Base-by-base conservation (phyloP, 2,329 filamentous ascomycete species). In the Metarhizium guizhouense region DNA sequence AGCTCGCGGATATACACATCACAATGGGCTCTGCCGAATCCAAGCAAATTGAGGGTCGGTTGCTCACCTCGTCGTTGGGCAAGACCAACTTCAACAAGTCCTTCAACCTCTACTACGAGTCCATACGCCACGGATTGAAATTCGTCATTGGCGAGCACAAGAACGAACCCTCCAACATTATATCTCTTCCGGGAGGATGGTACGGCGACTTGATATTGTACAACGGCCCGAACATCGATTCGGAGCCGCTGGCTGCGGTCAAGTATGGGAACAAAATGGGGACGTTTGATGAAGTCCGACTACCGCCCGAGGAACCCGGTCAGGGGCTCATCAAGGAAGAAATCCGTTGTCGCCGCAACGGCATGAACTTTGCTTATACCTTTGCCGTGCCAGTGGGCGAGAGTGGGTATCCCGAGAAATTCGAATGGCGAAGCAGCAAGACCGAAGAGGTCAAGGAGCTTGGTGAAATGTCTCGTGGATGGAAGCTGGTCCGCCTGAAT, bases 391-490 rank as follows among this genome's bases (percentile, higher is more conserved):
- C 58, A 42, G 65, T 74, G 6, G n/a, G 14, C 32, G 29, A 32
- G 25, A 40, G 53, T 68, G 72, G 54, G 64, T 72, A 34, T 63
- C 66, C 38, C 56, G 63, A 49, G 60, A 51, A 58, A 18, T 77
- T 74, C 58, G 70, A 76, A 64, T 78, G 75, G 75, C 70, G 74
- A 3, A 65, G 69, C 57, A 70, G 68, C 56, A 62, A 61, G 38
- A 70, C 70, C 47, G 57, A 58, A 4, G 73, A 70, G 43, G 65
- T 76, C 34, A 62, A 60, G 43, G 58, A 58, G 5, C 62, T 75
- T 3, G 66, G 64, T 29, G 62, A 67, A 6, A 54, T 62, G n/a
- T 63, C 59, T 4, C 59, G 61, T 13, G 73, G 74, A 8, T 74
- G 70, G 70, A 75, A 76, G 64, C 67, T 78, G 1, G 56, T 60